Evolutionary conservation across 2,329 filamentous ascomycete species (phyloP).

Genomic region (Calonectria henricotiae): DNA sequence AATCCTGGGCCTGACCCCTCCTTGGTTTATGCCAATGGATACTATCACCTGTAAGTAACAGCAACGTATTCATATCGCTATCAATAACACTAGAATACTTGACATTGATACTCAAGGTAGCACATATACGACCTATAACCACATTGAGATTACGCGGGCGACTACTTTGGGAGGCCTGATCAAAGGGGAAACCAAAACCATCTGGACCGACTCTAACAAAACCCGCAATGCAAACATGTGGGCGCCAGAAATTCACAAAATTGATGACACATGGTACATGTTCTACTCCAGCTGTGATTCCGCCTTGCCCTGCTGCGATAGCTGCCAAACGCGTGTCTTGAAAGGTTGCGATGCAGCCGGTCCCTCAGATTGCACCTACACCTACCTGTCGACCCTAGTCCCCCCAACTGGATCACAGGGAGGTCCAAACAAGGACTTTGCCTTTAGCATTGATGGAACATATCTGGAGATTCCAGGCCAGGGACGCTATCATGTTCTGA

Average conservation of each 20-base stretch:
- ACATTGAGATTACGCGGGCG: conserved; percentile 9
- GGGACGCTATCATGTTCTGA: background rate
- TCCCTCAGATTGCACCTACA: conserved; percentile 8
- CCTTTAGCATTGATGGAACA: conserved; percentile 10
- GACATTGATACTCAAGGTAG: background rate
- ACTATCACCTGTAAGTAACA: conserved; percentile 1
- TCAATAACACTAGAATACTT: background rate
- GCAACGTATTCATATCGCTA: background rate
- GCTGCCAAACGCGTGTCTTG: conserved; percentile 5
- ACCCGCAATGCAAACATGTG: conserved; percentile 19
- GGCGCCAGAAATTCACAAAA: conserved; percentile 6
- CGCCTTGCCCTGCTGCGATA: background rate
- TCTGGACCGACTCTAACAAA: conserved; percentile 9
- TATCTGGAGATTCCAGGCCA: conserved; percentile 2
- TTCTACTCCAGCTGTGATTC: conserved; percentile 13
- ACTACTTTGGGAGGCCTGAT: background rate
- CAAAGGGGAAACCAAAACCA: conserved; percentile 13
- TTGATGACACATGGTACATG: conserved; percentile 15
- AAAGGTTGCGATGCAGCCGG: conserved; percentile 7
- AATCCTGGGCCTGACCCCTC: conserved; percentile 9
- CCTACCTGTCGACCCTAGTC: background rate
- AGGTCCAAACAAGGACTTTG: conserved; percentile 15
- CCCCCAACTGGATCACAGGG: conserved; percentile 15
- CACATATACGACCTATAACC: conserved; percentile 4
- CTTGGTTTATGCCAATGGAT: conserved; percentile 17